These are phyloP conservation scores for Suillus ampliporus DNA, from an alignment of 768 basidiomycete species.

Conservation along the genomic window DNA sequence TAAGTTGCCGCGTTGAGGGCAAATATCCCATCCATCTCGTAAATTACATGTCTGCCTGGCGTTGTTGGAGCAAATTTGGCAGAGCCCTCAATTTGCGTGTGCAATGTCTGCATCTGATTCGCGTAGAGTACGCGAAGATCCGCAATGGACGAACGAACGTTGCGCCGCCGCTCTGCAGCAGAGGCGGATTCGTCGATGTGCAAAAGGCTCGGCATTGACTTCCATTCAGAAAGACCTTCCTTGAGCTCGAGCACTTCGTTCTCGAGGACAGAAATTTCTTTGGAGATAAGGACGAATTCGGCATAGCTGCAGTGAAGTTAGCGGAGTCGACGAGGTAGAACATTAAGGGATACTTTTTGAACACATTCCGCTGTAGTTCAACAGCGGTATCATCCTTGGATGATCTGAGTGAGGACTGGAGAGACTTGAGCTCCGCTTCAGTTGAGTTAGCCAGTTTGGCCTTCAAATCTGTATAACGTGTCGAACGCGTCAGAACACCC, in stretches of 20 bases:
- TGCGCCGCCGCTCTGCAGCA: constrained; percentile 62
- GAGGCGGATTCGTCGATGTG: constrained; percentile 86
- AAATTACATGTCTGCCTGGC: constrained; percentile 89
- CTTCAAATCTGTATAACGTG: constrained; percentile 63
- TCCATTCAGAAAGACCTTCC: constrained; percentile 93
- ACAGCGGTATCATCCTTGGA: constrained; percentile 75
- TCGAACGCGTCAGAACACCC: constrained; percentile 7
- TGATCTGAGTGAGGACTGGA: constrained; percentile 76
- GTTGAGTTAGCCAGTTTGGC: constrained; percentile 89
- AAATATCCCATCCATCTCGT: constrained; percentile 82
- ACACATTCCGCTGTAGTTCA: constrained; percentile 90
- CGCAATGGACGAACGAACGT: constrained; percentile 89
- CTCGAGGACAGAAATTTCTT: constrained; percentile 95
- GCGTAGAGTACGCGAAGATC: constrained; percentile 94
- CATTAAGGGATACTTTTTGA: constrained; percentile 74
- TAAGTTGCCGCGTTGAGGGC: constrained; percentile 95
- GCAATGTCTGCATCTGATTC: constrained; percentile 91
- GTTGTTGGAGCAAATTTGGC: constrained; percentile 93
- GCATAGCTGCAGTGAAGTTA: constrained; percentile 71
- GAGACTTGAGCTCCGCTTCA: constrained; percentile 74
- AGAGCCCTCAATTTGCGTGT: constrained; percentile 90
- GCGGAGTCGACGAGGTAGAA: neutral
- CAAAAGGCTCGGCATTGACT: constrained; percentile 90
- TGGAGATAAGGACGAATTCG: constrained; percentile 95
- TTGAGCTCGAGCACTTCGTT: constrained; percentile 98